Base-by-base conservation (phyloP, 495 filamentous ascomycete genomes). In the Amphirosellinia nigrospora region DNA sequence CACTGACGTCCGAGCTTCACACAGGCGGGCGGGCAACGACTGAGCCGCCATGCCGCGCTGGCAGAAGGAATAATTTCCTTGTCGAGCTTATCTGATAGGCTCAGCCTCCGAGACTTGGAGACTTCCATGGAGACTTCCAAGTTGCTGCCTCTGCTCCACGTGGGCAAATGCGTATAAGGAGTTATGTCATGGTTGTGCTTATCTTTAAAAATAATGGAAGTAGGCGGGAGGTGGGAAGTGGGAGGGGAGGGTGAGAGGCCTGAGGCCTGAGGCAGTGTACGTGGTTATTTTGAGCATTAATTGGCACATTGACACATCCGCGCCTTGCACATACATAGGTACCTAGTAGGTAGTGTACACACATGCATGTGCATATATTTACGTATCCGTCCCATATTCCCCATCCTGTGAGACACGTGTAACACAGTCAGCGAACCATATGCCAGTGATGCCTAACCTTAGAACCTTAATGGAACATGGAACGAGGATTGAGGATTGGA, bases 41-140 rank as follows among this genome's bases (percentile, higher is more conserved):
- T 3, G 60, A 56, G 32, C 55, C 55, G 19, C 41, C 26, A 15
- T 64, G 43, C 43, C 36, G 16, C 28, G 61, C 60, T 43, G 61
- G 30, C 43, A 64, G 28, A 1, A 64, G 63, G 45, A 65, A 53
- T 15, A 65, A 30, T 46, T 52, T 11, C 63, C 63, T n/a, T 23
- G 46, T 52, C 46, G 3, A 30, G 63, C 63, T 65, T 53, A 39
- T 53, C 39, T 32, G 46, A 65, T 65, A 65, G 63, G 63, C 63
- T 16, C 28, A 11, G 63, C 63, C 63, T 39, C 36, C 8, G 50
- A 21, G 41, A 50, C 1, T n/a, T n/a, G n/a, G n/a, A n/a, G n/a
- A n/a, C n/a, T n/a, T n/a, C n/a, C n/a, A n/a, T n/a, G n/a, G n/a
- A n/a, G n/a, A n/a, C n/a, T n/a, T n/a, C n/a, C n/a, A n/a, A n/a